Base-by-base conservation (phyloP, 768 basidiomycete species). In the Agrocybe praecox region DNA sequence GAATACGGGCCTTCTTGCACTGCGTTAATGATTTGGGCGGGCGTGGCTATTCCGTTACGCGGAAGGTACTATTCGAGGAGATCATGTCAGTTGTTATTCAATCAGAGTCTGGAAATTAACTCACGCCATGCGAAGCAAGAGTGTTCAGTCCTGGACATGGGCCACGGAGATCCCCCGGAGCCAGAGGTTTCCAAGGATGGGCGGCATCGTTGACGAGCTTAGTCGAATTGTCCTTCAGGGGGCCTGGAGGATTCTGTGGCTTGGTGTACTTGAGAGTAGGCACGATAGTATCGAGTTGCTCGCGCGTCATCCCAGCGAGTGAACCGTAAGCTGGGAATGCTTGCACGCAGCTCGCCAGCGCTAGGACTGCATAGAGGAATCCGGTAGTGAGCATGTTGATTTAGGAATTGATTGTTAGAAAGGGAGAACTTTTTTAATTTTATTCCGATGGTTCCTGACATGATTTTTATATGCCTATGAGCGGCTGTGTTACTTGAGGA, bases 71-170 rank as follows among this genome's bases (percentile, higher is more conserved):
- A 40, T 49, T 32, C 10, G 42, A 44, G n/a, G 14, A 26, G n/a
- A 46, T 47, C 19, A 45, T 9, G 44, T 51, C 58, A 55, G 33
- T 26, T 12, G 18, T 5, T 33, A 22, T 40, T 36, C 15, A 33
- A 14, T 48, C 15, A 22, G 32, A 32, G 18, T 17, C 8, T 12
- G 14, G 15, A 14, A 11, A 11, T 45, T 22, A 15, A 61, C 53
- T 18, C 43, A 67, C 66, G 49, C 66, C 66, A 59, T 67, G 66
- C 34, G 66, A 67, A 6, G 66, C 64, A 22, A 67, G 57, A 7
- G 66, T 65, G 50, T 67, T 67, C 23, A 67, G 52, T 22, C 66
- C 66, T 36, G 66, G 66, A 26, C 66, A 67, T 18, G 66, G 66
- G 5, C 66, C 66, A 23, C 66, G 66, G 43, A 67, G 63, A 22